Evolutionary conservation across 257 asterid genomes (phyloP).

Genomic region (Scutellaria baicalensis): DNA sequence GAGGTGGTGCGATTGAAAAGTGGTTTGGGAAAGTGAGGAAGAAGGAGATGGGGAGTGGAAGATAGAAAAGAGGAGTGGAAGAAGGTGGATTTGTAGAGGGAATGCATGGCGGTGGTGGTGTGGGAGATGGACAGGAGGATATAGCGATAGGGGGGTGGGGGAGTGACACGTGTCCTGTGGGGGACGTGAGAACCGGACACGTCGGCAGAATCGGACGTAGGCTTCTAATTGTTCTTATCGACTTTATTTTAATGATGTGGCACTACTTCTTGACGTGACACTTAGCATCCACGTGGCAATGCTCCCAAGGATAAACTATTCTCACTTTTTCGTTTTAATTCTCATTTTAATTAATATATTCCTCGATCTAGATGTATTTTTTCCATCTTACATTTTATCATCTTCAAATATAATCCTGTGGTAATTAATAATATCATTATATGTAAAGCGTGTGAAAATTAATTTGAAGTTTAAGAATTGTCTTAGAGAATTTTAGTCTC

Average conservation of each 20-base stretch:
- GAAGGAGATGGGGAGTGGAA: no score
- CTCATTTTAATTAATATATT: not conserved
- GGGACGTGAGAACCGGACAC: constrained; percentile 24
- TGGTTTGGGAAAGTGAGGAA: not conserved
- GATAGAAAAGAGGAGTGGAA: not conserved
- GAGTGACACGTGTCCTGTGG: constrained; percentile 13
- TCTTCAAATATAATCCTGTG: no score
- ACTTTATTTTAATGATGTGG: not conserved
- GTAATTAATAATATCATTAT: no score
- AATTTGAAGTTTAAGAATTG: no score
- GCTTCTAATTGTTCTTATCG: not conserved
- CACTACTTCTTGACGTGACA: not conserved
- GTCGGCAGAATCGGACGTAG: constrained; percentile 12
- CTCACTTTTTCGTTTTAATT: no score
- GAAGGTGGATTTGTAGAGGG: not conserved
- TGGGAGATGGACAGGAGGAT: not conserved
- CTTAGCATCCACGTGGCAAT: no score
- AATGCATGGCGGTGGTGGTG: constrained; percentile 1
- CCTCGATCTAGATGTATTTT: no score
- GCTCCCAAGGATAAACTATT: no score
- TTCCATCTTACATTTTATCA: no score
- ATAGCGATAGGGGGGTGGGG: not conserved
- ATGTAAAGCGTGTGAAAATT: no score
- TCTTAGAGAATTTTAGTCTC: no score
- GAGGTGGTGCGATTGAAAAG: not conserved